These are phyloP conservation scores for Hanseniaspora lachancei DNA, from an alignment of 805 yeast species.

Conservation along the genomic window DNA sequence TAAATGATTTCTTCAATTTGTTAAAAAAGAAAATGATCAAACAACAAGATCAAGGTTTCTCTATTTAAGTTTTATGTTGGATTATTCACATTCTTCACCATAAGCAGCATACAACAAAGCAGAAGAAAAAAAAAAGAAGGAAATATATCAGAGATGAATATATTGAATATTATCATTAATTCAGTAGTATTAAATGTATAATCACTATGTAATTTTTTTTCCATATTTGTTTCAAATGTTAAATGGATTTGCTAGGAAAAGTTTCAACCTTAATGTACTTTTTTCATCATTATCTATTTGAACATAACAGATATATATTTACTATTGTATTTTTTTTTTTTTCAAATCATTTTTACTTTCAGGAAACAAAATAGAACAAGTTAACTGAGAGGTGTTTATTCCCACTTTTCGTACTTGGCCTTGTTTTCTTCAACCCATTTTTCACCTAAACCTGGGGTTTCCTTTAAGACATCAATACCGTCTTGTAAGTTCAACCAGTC, in stretches of 20 bases:
- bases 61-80: neutral
- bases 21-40: neutral
- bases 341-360: too few relatives aligned
- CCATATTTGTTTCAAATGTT: too few relatives aligned
- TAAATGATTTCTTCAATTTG: neutral
- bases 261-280: too few relatives aligned
- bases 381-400: neutral
- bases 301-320: neutral
- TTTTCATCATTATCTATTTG: too few relatives aligned
- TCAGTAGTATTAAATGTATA: too few relatives aligned
- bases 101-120: neutral
- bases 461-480: slow-evolving; percentile 8
- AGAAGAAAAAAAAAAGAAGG: too few relatives aligned
- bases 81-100: neutral
- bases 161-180: too few relatives aligned
- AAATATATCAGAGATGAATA: too few relatives aligned
- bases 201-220: too few relatives aligned
- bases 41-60: slow-evolving; percentile 4
- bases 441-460: slow-evolving; percentile 12
- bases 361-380: too few relatives aligned
- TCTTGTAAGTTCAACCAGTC: slow-evolving; percentile 12
- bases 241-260: too few relatives aligned
- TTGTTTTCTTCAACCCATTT: slow-evolving; percentile 14
- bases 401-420: slow-evolving; percentile 10
- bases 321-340: neutral